These are phyloP conservation scores for Cladosporium oxysporum DNA, from an alignment of 2,329 filamentous ascomycete species.

Conservation along the genomic window DNA sequence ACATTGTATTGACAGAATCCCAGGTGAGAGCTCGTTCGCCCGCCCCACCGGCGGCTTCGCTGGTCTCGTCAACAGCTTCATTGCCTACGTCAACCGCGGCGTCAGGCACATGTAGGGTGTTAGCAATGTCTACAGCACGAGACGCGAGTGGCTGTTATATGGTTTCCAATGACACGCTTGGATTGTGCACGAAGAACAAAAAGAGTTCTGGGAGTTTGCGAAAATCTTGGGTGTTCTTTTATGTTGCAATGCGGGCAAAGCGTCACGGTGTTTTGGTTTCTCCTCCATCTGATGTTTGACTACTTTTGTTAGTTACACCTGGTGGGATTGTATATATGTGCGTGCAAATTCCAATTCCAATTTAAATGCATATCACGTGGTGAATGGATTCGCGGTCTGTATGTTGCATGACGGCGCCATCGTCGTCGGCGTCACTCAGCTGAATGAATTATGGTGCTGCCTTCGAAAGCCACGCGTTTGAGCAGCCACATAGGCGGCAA, in stretches of 20 bases:
- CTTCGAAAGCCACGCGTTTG: constrained; percentile 1
- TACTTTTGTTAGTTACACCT: background rate
- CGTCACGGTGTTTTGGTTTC: constrained; percentile 13
- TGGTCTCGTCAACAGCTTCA: constrained; percentile 21
- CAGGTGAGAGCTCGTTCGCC: constrained; percentile 9
- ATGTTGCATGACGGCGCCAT: background rate
- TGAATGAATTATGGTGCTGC: background rate
- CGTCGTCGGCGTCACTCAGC: background rate
- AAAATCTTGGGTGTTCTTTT: background rate
- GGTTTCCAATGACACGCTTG: background rate
- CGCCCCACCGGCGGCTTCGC: constrained; percentile 8
- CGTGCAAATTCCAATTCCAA: background rate
- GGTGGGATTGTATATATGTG: constrained; percentile 4
- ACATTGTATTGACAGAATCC: background rate
- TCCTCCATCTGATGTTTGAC: constrained; percentile 7
- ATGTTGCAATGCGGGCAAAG: constrained; percentile 8
- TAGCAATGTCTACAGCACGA: background rate
- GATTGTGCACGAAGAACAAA: background rate
- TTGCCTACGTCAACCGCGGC: constrained; percentile 27
- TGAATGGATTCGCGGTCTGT: background rate
- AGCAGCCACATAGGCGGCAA: background rate
- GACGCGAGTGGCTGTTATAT: background rate
- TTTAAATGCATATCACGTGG: background rate
- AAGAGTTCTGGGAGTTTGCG: constrained; percentile 11
- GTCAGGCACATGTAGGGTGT: constrained; percentile 21